phyloP scores from a whole-genome alignment of 2,329 filamentous ascomycete genomes.

The Periconia digitata region DNA sequence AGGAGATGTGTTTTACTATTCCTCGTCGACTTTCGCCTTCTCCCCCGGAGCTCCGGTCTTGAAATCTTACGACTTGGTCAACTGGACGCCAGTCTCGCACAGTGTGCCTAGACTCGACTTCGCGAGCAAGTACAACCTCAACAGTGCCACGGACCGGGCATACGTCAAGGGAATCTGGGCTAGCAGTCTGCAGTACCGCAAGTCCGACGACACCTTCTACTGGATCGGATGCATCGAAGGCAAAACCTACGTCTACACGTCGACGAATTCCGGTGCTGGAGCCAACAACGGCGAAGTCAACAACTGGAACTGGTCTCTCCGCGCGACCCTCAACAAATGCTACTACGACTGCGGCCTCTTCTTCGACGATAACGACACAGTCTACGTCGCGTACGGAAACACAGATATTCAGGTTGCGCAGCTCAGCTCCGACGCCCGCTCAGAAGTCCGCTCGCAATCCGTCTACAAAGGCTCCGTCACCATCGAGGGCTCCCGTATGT shows the following conservation, averaged over 20 bases:
- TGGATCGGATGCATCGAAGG: slow-evolving; percentile 61
- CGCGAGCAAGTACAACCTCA: slow-evolving; percentile 52
- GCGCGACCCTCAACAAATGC: slow-evolving; percentile 46
- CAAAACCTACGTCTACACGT: slow-evolving; percentile 58
- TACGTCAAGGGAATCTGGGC: slow-evolving; percentile 62
- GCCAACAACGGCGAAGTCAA: slow-evolving; percentile 32
- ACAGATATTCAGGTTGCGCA: slow-evolving; percentile 54
- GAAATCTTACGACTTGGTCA: slow-evolving; percentile 57
- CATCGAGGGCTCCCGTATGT: slow-evolving; percentile 59
- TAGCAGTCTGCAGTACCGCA: slow-evolving; percentile 55
- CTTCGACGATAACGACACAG: slow-evolving; percentile 61
- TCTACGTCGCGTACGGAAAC: slow-evolving; percentile 60
- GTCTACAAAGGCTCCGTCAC: slow-evolving; percentile 48
- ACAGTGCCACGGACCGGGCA: slow-evolving; percentile 41
- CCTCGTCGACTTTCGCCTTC: slow-evolving; percentile 59
- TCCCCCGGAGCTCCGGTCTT: slow-evolving; percentile 60
- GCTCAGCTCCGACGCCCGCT: slow-evolving; percentile 52
- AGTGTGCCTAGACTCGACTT: slow-evolving; percentile 44
- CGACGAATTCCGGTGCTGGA: slow-evolving; percentile 44
- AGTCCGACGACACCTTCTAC: slow-evolving; percentile 54
- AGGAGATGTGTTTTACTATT: slow-evolving; percentile 56
- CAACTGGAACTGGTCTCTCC: slow-evolving; percentile 45
- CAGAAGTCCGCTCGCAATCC: slow-evolving; percentile 47
- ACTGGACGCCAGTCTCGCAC: slow-evolving; percentile 49
- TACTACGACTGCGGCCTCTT: slow-evolving; percentile 62